Evolutionary conservation across 352 stramenopile species (phyloP).

Genomic region (Globisporangium sylvaticum): DNA sequence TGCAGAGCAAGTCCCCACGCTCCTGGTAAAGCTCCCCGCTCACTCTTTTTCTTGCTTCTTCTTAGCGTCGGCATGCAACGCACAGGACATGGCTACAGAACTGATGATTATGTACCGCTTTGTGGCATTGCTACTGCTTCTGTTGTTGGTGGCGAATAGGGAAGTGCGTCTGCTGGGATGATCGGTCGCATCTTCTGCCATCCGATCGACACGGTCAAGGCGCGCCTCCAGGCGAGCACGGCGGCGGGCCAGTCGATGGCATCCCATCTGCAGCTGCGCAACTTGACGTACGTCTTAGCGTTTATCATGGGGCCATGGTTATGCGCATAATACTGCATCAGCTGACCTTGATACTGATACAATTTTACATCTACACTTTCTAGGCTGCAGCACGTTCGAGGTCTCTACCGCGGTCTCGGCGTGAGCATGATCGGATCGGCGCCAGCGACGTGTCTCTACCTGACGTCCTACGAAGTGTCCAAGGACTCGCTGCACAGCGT

Average conservation of each 20-base stretch:
- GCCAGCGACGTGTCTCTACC: slow-evolving; percentile 95
- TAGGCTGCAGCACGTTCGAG: slow-evolving; percentile 52
- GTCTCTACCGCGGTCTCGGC: slow-evolving; percentile 94
- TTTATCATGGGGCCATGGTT: background rate
- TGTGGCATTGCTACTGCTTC: background rate
- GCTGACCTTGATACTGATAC: background rate
- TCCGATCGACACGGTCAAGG: slow-evolving; percentile 91
- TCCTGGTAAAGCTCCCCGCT: slow-evolving; percentile 31
- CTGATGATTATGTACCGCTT: background rate
- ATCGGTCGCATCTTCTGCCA: slow-evolving; percentile 87
- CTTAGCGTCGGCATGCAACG: background rate
- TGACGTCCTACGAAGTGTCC: slow-evolving; percentile 94
- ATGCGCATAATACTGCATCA: background rate
- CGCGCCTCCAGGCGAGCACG: slow-evolving; percentile 65
- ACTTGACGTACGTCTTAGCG: slow-evolving; percentile 29
- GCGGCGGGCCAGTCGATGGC: slow-evolving; percentile 31
- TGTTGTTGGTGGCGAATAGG: slow-evolving; percentile 36
- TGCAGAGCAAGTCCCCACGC: slow-evolving; percentile 46
- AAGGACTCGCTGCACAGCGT: slow-evolving; percentile 52
- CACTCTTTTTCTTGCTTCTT: background rate
- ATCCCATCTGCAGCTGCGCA: slow-evolving; percentile 40
- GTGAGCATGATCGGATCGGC: slow-evolving; percentile 93
- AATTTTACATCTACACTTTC: background rate
- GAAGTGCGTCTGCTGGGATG: slow-evolving; percentile 80
- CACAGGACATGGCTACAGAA: background rate